Conservation (phyloP, 306 rosid species). For the Cicer judaicum region DNA sequence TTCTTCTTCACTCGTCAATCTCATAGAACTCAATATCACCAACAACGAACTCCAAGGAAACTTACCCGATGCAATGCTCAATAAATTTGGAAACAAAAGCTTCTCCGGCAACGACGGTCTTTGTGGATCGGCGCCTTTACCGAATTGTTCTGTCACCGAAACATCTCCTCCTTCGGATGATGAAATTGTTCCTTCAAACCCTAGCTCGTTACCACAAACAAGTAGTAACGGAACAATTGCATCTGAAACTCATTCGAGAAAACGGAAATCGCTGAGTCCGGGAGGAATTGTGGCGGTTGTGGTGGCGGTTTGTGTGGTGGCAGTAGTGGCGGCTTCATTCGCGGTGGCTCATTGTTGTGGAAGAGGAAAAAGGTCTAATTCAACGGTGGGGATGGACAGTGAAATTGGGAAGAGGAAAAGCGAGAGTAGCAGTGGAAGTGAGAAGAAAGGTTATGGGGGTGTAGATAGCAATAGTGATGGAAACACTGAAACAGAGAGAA, state of each 20-base stretch:
- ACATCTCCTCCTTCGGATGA: conserved; percentile 36
- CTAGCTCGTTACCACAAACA: conserved; percentile 75
- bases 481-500: conserved; percentile 68
- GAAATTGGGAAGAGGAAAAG: conserved; percentile 80
- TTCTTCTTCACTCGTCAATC: conserved; percentile 56
- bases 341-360: conserved; percentile 77
- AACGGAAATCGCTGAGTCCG: conserved; percentile 55
- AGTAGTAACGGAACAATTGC: conserved; percentile 33
- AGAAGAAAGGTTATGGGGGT: conserved; percentile 72
- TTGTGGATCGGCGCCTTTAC: conserved; percentile 74
- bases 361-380: conserved; percentile 55
- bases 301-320: conserved; percentile 65
- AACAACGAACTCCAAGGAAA: conserved; percentile 79
- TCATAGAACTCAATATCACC: conserved; percentile 71
- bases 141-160: conserved; percentile 61
- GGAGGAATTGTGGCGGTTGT: conserved; percentile 81
- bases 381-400: conserved; percentile 65
- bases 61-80: conserved; percentile 67
- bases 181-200: conserved; percentile 75
- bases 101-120: conserved; percentile 81
- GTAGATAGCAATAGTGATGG: conserved; percentile 81
- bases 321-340: conserved; percentile 70
- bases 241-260: conserved; percentile 7
- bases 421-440: conserved; percentile 73
- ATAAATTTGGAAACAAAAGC: conserved; percentile 64